Base-by-base conservation (phyloP, 2,329 filamentous ascomycete species). In the Botrytis medusae region DNA sequence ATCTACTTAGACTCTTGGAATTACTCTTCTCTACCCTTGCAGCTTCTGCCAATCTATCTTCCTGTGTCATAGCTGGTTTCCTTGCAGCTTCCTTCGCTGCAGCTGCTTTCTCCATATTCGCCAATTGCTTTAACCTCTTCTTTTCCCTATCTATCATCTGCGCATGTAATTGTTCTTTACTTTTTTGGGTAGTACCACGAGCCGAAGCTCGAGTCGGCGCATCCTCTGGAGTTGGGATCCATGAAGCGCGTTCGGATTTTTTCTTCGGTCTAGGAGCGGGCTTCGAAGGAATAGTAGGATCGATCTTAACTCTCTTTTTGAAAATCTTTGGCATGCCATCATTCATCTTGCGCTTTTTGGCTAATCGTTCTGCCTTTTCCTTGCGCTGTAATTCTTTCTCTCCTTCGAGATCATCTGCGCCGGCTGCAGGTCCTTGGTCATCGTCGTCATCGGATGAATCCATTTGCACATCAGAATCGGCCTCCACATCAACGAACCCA, bases 401-500 rank as follows among this genome's bases (percentile, higher is more conserved):
- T 48, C 96, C 96, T 73, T 93, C 93, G 7, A 96, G 82, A 77
- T 96, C 89, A 32, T 86, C 87, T 42, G 80, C 81, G 72, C 82
- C 83, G 54, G 84, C 82, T 74, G 91, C 86, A 69, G 90, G 85
- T 82, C 89, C 90, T 73, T 94, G 91, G 74, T 97, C 93, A 67
- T 96, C 93, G 64, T 94, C 92, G 76, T 93, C 92, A 0, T 90
- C 93, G 0, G 93, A 97, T 22, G 92, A 95, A 79, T 97, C 94
- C 85, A 98, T 91, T 64, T 93, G 91, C 77, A 93, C 90, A 80
- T 98, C 95, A 2, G 92, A 93, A 63, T 89, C 85, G 73, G 87
- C 86, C 44, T 87, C 91, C 10, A 87, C 89, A 78, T 94, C 92
- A 71, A 89, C 90, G 82, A 95, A 91, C 75, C 92, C 87, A 73